Base-by-base conservation (phyloP, 2,329 filamentous ascomycete genomes). In the Cladosporium sp. region DNA sequence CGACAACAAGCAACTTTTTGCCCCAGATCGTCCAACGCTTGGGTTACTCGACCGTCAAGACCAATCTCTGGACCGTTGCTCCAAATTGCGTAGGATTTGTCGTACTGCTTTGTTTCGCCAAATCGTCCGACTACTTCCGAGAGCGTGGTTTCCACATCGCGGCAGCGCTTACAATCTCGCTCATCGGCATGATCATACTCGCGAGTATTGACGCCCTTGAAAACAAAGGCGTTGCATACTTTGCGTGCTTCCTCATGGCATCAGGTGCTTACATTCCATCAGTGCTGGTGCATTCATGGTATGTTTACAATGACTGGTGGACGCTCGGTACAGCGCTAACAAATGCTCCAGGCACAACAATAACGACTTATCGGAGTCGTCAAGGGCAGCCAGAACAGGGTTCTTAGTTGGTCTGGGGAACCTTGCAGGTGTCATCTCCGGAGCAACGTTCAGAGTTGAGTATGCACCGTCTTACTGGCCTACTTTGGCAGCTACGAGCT, bases 281-380 rank as follows among this genome's bases (percentile, higher is more conserved):
- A 4, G 80, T 79, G 62, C 73, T 85, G n/a, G 78, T 84, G 4
- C 79, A 84, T 67, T 78, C 78, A 1, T 84, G 83, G 83, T 61
- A 30, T 24, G 44, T 26, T 12, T 11, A 30, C 15, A n/a, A 18
- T 14, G 38, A 41, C 38, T 41, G 38, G 38, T 18, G 15, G 7
- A 41, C 38, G 52, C 18, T 55, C 52, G 28, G 18, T 14, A 55
- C 18, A n/a, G 5, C 24, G 18, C 59, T 61, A 28, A 61, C 41
- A 34, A 34, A 15, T 32, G 8, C n/a, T 41, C 15, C n/a, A 61
- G 59, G 59, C 78, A 84, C 66, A 85, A 85, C 65, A 85, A 84
- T 68, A 85, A 85, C 70, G 84, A 83, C 51, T 73, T 83, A 8
- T 79, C 81, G 28, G 83, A 86, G 73, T 84, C 80, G 52, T 78